phyloP scores from a whole-genome alignment of 2,329 filamentous ascomycete species.

The Ophiostoma montium region DNA sequence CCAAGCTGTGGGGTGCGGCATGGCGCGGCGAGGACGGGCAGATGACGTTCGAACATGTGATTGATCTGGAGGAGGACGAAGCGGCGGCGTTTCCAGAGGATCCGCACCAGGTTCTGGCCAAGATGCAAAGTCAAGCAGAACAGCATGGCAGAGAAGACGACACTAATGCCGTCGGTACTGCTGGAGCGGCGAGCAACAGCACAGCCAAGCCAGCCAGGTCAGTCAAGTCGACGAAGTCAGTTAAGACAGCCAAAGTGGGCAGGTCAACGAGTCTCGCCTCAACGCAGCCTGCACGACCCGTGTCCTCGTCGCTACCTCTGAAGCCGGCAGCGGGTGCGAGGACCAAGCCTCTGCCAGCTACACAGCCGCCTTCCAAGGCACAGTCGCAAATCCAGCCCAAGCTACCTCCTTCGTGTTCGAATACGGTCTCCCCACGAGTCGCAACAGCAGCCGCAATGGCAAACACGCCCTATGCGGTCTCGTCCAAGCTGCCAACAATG shows the following conservation, averaged over 20 bases:
- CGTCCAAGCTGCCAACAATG: too few relatives aligned
- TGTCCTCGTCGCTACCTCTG: background rate
- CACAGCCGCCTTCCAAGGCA: background rate
- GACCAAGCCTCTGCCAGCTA: background rate
- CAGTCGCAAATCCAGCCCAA: background rate
- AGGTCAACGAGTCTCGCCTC: background rate
- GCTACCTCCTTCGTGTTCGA: background rate
- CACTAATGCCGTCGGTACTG: background rate
- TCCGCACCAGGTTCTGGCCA: slow-evolving; percentile 10
- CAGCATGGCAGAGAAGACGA: background rate
- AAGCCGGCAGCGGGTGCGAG: background rate
- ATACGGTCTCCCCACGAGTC: too few relatives aligned
- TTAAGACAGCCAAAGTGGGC: background rate
- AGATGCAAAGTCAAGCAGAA: slow-evolving; percentile 14
- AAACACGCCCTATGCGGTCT: too few relatives aligned
- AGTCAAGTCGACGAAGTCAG: background rate
- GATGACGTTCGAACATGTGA: slow-evolving; percentile 46
- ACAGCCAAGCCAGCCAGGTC: background rate
- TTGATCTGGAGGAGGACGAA: slow-evolving; percentile 44
- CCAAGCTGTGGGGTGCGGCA: slow-evolving; percentile 55
- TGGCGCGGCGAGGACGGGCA: slow-evolving; percentile 52
- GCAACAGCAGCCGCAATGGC: too few relatives aligned
- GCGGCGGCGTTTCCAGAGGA: slow-evolving; percentile 21
- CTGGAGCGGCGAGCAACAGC: background rate
- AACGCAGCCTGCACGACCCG: background rate